These are phyloP conservation scores for Tillandsia leiboldiana DNA, from an alignment of 176 grass and related monocot species.

Conservation along the genomic window DNA sequence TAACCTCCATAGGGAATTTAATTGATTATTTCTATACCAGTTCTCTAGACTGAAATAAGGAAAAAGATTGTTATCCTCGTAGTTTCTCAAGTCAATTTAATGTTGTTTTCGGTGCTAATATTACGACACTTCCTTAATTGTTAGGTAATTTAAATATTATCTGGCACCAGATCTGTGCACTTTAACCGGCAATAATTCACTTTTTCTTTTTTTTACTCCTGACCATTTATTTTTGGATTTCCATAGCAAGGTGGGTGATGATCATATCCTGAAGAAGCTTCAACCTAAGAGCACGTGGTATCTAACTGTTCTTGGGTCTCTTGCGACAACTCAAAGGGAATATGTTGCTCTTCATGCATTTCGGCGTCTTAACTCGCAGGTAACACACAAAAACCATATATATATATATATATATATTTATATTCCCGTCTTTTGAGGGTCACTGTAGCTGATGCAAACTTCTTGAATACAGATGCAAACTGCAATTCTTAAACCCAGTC, in stretches of 20 bases:
- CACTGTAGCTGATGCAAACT: conserved; percentile 16
- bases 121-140: too few species aligned
- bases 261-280: conserved; percentile 72
- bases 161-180: background rate
- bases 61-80: background rate
- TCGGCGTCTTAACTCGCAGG: conserved; percentile 75
- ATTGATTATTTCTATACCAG: too few species aligned
- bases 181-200: background rate
- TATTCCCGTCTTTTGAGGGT: background rate
- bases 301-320: conserved; percentile 80
- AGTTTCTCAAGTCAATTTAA: background rate
- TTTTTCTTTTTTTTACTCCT: background rate
- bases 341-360: conserved; percentile 94
- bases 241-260: conserved; percentile 41
- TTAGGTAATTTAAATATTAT: too few species aligned
- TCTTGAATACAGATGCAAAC: conserved; percentile 70
- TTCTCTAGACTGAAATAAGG: background rate
- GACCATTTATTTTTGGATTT: conserved; percentile 6
- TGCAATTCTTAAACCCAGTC: conserved; percentile 94
- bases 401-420: too few species aligned
- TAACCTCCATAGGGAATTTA: too few species aligned
- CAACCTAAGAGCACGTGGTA: conserved; percentile 65
- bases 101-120: too few species aligned
- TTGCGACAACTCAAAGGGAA: conserved; percentile 97
- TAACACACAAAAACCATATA: conserved; percentile 8